Conservation (phyloP, 352 stramenopile species). For the Peronospora belbahrii region DNA sequence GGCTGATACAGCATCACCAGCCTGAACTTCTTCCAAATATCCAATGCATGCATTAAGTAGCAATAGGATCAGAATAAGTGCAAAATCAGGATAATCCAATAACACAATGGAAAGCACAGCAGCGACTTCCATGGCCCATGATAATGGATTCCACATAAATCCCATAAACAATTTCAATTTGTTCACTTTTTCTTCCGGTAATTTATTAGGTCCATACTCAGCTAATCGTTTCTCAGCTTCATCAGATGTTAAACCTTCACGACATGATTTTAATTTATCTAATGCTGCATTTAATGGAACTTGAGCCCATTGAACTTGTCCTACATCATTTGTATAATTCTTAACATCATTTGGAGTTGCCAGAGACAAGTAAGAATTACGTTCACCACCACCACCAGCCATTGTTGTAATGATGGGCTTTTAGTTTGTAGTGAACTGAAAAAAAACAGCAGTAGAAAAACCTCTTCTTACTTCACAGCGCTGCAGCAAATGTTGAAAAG, state of each 20-base stretch:
- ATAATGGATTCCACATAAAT: conserved; percentile 83
- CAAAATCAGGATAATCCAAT: conserved; percentile 73
- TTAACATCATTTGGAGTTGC: conserved; percentile 69
- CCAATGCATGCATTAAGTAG: conserved; percentile 69
- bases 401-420: conserved; percentile 22
- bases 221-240: conserved; percentile 66
- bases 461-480: too few relatives aligned
- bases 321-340: conserved; percentile 74
- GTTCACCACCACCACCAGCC: conserved; percentile 26
- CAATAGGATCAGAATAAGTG: conserved; percentile 59
- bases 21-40: conserved; percentile 82
- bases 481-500: too few relatives aligned
- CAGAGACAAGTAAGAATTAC: conserved; percentile 71
- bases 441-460: not conserved
- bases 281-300: conserved; percentile 72
- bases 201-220: conserved; percentile 77
- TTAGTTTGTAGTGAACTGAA: not conserved
- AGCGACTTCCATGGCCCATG: conserved; percentile 74
- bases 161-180: conserved; percentile 69
- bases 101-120: conserved; percentile 68
- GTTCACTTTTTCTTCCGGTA: conserved; percentile 72
- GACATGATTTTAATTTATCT: conserved; percentile 72
- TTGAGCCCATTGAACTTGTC: conserved; percentile 66
- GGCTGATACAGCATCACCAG: conserved; percentile 79
- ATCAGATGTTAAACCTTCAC: conserved; percentile 59